phyloP scores from a whole-genome alignment of 2,329 filamentous ascomycete genomes.

The Rutstroemia sydowiana region DNA sequence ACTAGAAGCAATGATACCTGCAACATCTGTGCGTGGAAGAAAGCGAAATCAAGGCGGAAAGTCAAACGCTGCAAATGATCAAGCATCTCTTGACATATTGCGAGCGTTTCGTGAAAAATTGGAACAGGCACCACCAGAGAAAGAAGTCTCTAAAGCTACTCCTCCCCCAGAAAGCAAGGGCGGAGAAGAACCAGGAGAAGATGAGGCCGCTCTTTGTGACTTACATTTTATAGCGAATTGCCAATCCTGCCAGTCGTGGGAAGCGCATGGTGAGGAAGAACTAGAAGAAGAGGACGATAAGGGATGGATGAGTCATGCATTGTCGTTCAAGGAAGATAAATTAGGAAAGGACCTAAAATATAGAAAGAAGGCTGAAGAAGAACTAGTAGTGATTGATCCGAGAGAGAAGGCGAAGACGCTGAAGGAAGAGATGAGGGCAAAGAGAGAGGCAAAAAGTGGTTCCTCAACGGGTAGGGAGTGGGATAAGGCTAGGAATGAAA shows the following conservation, averaged over 20 bases:
- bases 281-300: slow-evolving; percentile 53
- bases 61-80: slow-evolving; percentile 48
- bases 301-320: slow-evolving; percentile 78
- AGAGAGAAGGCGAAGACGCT: slow-evolving; percentile 72
- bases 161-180: slow-evolving; percentile 17
- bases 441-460: slow-evolving; percentile 46
- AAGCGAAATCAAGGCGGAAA: slow-evolving; percentile 57
- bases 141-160: slow-evolving; percentile 26
- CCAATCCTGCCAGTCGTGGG: slow-evolving; percentile 84
- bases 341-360: slow-evolving; percentile 86
- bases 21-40: slow-evolving; percentile 61
- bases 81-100: slow-evolving; percentile 61
- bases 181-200: slow-evolving; percentile 35
- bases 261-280: slow-evolving; percentile 43
- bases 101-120: slow-evolving; percentile 75
- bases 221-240: slow-evolving; percentile 94
- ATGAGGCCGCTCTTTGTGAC: slow-evolving; percentile 75
- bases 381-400: slow-evolving; percentile 88
- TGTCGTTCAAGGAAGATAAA: slow-evolving; percentile 83
- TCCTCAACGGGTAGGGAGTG: slow-evolving; percentile 49
- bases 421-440: slow-evolving; percentile 53
- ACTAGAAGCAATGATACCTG: slow-evolving; percentile 67
- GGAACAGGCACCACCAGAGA: slow-evolving; percentile 43
- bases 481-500: slow-evolving; percentile 31
- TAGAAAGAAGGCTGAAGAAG: slow-evolving; percentile 84